phyloP scores from a whole-genome alignment of 805 yeast species.

The Wickerhamomyces tratensis region DNA sequence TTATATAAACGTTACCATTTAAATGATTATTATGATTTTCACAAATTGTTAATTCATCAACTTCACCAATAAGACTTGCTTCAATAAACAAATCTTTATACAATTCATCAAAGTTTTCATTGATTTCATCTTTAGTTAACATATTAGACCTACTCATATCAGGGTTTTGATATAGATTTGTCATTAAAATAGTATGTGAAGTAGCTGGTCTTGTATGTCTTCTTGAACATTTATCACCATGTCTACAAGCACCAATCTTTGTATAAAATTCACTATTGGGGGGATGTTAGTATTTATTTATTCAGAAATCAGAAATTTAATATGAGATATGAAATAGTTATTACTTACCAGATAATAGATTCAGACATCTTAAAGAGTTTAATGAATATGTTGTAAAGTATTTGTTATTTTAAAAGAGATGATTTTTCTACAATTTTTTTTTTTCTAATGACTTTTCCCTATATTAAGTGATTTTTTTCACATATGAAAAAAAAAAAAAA shows the following conservation, averaged over 20 bases:
- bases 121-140: constrained; percentile 26
- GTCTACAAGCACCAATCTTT: constrained; percentile 89
- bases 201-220: constrained; percentile 56
- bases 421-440: too few species aligned
- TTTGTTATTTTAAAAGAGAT: neutral
- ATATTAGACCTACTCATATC: constrained; percentile 21
- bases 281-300: constrained; percentile 3
- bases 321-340: too few species aligned
- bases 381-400: neutral
- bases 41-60: constrained; percentile 63
- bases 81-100: constrained; percentile 67
- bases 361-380: constrained; percentile 9
- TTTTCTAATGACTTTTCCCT: too few species aligned
- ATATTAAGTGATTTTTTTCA: too few species aligned
- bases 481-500: too few species aligned
- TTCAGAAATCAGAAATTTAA: too few species aligned
- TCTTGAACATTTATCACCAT: constrained; percentile 80
- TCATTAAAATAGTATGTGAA: constrained; percentile 56
- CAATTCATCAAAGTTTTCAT: constrained; percentile 46
- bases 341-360: constrained; percentile 9
- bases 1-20: constrained; percentile 77
- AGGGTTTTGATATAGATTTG: constrained; percentile 59
- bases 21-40: constrained; percentile 79
- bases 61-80: constrained; percentile 35
- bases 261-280: constrained; percentile 47